Conservation (phyloP, 2,329 filamentous ascomycete species). For the Juglanconis juglandina region DNA sequence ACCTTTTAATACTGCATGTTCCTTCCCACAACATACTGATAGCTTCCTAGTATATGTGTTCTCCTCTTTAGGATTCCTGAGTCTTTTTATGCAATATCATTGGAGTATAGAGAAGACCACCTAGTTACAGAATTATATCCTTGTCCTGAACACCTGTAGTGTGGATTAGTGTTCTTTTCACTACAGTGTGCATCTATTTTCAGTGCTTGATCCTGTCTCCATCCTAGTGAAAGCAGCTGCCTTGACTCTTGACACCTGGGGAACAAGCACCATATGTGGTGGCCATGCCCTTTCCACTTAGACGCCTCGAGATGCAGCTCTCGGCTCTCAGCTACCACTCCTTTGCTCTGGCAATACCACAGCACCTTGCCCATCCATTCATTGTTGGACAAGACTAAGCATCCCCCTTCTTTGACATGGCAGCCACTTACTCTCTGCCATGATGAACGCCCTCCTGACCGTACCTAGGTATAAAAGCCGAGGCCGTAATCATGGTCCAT, state of each 20-base stretch:
- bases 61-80: too few relatives aligned
- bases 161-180: neutral
- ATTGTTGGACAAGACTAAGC: neutral
- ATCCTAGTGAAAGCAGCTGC: neutral
- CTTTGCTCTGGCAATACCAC: neutral
- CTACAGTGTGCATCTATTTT: neutral
- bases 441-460: neutral
- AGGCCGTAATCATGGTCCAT: neutral
- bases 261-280: neutral
- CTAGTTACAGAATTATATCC: too few relatives aligned
- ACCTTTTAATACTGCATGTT: too few relatives aligned
- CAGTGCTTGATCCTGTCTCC: neutral
- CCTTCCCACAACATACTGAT: too few relatives aligned
- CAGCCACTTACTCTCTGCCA: neutral
- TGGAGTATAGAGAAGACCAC: too few relatives aligned
- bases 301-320: neutral
- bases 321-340: neutral
- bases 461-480: neutral
- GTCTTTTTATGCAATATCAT: too few relatives aligned
- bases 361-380: neutral
- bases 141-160: neutral
- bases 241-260: neutral
- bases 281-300: neutral
- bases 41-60: too few relatives aligned
- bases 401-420: neutral